Conservation (phyloP, 2,329 filamentous ascomycete genomes). For the Hypoxylon rubiginosum region DNA sequence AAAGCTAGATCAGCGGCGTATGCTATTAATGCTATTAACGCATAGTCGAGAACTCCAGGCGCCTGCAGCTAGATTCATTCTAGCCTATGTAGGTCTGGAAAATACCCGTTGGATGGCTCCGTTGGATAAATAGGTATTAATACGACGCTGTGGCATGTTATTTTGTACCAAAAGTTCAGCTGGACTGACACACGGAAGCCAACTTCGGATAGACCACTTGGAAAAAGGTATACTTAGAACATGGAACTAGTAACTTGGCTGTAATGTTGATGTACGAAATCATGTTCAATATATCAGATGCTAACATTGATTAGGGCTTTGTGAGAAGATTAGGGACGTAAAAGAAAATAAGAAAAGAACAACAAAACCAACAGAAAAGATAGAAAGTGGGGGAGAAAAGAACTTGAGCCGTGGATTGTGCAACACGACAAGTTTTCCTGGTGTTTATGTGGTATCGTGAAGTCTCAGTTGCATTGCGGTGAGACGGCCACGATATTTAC, state of each 20-base stretch:
- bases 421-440: constrained; percentile 27
- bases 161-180: constrained; percentile 22
- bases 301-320: constrained; percentile 19
- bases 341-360: background rate
- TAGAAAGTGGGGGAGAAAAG: constrained; percentile 9
- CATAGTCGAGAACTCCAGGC: constrained; percentile 27
- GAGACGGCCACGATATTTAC: constrained; percentile 13
- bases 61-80: constrained; percentile 25
- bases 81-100: constrained; percentile 40
- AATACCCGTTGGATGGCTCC: constrained; percentile 34
- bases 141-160: constrained; percentile 33
- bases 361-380: background rate
- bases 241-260: constrained; percentile 8
- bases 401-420: constrained; percentile 9
- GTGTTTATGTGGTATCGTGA: constrained; percentile 34
- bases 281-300: constrained; percentile 7
- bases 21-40: constrained; percentile 28
- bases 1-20: constrained; percentile 29
- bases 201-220: background rate
- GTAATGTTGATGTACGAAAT: constrained; percentile 9
- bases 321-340: background rate
- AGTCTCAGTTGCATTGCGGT: constrained; percentile 24
- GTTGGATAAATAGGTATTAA: constrained; percentile 40
- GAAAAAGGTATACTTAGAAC: constrained; percentile 2
- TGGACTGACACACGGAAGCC: background rate